Evolutionary conservation across 352 stramenopile genomes (phyloP), one percentile per base, ranked within the genome.

Genomic region (Phytophthora aleatoria): DNA sequence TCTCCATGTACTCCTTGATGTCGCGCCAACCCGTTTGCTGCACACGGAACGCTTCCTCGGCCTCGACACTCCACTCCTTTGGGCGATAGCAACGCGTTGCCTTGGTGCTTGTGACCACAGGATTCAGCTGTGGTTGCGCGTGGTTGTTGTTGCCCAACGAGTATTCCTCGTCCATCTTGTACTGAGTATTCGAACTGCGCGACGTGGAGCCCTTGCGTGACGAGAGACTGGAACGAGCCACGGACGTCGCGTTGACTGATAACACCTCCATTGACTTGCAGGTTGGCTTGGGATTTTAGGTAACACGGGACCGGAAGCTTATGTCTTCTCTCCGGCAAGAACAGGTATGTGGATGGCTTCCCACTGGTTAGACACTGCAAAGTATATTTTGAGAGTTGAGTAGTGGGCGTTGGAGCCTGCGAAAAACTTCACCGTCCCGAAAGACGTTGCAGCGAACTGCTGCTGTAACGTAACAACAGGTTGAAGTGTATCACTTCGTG

Each of bases 1-100:
- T 86, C 60, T 89, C 77, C 71, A 85, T 88, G 71, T 94, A 92
- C 71, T 92, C 84, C 47, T 90, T 91, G 45, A 92, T 68, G 50
- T 94, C 86, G 5, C 76, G 73, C 82, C 81, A 92, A 11, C 83
- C 84, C 0, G 84, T 77, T 36, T 92, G 82, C 54, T 92, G 86
- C 31, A 92, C 77, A 0, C 84, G 79, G 42, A 92, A 92, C 0
- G 86, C 83, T 76, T 92, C 75, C 74, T 94, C 82, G 31, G 77
- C 84, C 15, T 89, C 78, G 1, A 71, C 64, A 30, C 64, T 85
- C 84, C 86, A 92, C 42, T 89, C 79, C 47, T 92, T 91, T 0
- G 77, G 79, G 24, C 86, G 79, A 50, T 83, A 81, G 67, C 81
- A 91, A 16, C 75, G 74, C 8, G 71, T 85, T 12, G 84, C 77